Conservation (phyloP, 2,329 filamentous ascomycete species). For the Dothistroma septosporum region DNA sequence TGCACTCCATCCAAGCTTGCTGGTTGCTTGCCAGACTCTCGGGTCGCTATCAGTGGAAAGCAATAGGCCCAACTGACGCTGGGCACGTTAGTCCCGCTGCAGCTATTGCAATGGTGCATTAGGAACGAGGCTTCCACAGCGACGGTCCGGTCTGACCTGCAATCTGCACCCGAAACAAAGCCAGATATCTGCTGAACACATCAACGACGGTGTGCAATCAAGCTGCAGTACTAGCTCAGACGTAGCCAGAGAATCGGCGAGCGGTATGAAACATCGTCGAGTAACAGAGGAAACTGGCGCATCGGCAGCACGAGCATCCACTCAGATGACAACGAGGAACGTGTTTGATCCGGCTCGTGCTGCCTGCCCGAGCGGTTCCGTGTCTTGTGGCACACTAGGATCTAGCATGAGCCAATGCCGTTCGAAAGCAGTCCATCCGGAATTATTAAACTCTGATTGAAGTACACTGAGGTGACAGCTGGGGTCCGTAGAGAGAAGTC, state of each 20-base stretch:
- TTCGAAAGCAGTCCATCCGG: neutral
- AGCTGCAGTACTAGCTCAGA: neutral
- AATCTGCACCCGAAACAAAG: conserved; percentile 3
- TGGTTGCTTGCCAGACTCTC: conserved; percentile 16
- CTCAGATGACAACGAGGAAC: neutral
- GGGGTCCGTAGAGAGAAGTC: conserved; percentile 3
- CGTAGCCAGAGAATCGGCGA: neutral
- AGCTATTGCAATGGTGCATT: neutral
- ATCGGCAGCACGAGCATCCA: neutral
- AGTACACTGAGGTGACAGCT: conserved; percentile 4
- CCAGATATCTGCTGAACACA: neutral
- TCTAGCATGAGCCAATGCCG: neutral
- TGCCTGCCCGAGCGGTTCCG: neutral
- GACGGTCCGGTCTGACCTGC: neutral
- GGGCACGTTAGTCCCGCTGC: neutral
- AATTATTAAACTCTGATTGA: neutral
- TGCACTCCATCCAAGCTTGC: conserved; percentile 15
- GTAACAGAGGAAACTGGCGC: neutral
- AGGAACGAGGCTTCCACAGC: neutral
- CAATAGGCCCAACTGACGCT: neutral
- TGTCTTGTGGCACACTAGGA: neutral
- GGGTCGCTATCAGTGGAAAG: conserved; percentile 5
- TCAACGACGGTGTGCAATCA: neutral
- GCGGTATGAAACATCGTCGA: neutral
- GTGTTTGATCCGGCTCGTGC: neutral